These are phyloP conservation scores for Spinellus fusiger DNA, from an alignment of 192 early-diverging fungal genomes.

Conservation along the genomic window DNA sequence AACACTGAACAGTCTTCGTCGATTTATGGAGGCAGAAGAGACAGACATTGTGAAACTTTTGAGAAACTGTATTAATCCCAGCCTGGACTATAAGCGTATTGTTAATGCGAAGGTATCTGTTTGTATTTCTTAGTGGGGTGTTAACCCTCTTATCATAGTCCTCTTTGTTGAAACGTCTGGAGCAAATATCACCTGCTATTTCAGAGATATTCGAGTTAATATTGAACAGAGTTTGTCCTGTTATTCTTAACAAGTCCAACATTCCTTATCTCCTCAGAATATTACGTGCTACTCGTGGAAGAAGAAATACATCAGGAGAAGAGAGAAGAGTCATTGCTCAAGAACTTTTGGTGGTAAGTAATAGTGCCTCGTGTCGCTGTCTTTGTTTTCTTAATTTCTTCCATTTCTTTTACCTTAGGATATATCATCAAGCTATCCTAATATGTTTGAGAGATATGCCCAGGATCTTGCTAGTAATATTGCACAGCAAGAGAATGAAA, in stretches of 20 bases:
- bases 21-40: background rate
- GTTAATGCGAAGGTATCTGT: slow-evolving; percentile 9
- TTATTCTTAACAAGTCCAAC: slow-evolving; percentile 64
- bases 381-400: background rate
- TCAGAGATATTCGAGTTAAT: slow-evolving; percentile 70
- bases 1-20: background rate
- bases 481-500: background rate
- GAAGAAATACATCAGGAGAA: slow-evolving; percentile 18
- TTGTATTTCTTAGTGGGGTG: background rate
- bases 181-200: slow-evolving; percentile 48
- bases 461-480: background rate
- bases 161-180: slow-evolving; percentile 62
- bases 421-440: slow-evolving; percentile 2
- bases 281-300: slow-evolving; percentile 24
- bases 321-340: slow-evolving; percentile 32
- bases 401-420: slow-evolving; percentile 18
- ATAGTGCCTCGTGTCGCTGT: background rate
- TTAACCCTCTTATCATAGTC: too few species aligned
- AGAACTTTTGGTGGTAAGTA: slow-evolving; percentile 43
- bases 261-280: slow-evolving; percentile 56
- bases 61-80: slow-evolving; percentile 1
- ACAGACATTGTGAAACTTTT: slow-evolving; percentile 1
- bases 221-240: slow-evolving; percentile 69
- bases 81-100: slow-evolving; percentile 8
- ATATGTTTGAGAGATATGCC: background rate